Conservation (phyloP, 1,284 basidiomycete species). For the Melampsora larici-populina region DNA sequence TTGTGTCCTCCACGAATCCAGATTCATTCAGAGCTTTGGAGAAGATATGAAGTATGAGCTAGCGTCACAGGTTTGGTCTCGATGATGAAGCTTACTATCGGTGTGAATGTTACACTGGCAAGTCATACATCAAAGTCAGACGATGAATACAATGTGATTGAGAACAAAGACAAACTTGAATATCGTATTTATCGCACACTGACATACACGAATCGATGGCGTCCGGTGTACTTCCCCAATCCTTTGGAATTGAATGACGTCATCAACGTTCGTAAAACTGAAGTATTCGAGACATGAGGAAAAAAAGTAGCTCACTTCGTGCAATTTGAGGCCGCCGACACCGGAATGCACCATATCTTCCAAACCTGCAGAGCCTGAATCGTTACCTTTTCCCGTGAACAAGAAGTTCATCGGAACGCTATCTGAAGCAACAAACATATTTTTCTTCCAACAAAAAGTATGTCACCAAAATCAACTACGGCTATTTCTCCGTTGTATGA, state of each 20-base stretch:
- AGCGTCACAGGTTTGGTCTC: constrained; percentile 65
- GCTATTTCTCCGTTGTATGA: constrained; percentile 45
- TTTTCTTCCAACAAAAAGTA: constrained; percentile 49
- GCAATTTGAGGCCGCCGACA: constrained; percentile 86
- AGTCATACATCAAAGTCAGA: constrained; percentile 1
- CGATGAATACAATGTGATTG: neutral
- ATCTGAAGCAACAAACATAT: constrained; percentile 38
- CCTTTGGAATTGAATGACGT: constrained; percentile 53
- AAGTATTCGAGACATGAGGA: neutral
- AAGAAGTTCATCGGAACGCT: constrained; percentile 43
- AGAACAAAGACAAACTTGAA: constrained; percentile 64
- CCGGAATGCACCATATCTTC: constrained; percentile 84
- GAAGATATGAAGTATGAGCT: neutral
- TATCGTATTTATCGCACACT: constrained; percentile 86
- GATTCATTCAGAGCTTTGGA: constrained; percentile 47
- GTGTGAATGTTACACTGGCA: constrained; percentile 87
- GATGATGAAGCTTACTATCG: constrained; percentile 91
- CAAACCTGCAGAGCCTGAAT: constrained; percentile 67
- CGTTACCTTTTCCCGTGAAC: constrained; percentile 67
- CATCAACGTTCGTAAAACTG: neutral
- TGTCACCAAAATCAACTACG: neutral
- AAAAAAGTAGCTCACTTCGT: constrained; percentile 61
- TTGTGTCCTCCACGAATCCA: constrained; percentile 64
- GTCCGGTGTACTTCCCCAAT: constrained; percentile 92
- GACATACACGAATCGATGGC: constrained; percentile 75